phyloP scores from a whole-genome alignment of 331 rosid genomes.

The Prunus yedoensis region DNA sequence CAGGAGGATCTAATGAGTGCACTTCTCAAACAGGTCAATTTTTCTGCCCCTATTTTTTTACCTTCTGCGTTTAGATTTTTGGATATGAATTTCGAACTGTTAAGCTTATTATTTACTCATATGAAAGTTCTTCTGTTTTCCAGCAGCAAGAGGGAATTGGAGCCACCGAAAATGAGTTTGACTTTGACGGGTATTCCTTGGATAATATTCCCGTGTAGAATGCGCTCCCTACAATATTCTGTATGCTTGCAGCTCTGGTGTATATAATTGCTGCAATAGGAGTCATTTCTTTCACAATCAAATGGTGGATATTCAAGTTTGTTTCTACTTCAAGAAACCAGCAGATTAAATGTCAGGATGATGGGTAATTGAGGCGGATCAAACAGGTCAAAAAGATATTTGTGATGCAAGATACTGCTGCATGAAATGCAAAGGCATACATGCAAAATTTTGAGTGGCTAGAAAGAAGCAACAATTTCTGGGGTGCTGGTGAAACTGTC shows the following conservation, averaged over 20 bases:
- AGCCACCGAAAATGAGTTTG: constrained; percentile 68
- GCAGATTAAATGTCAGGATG: constrained; percentile 27
- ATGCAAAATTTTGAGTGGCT: constrained; percentile 51
- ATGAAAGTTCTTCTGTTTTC: constrained; percentile 14
- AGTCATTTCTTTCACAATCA: constrained; percentile 42
- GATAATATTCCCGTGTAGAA: constrained; percentile 82
- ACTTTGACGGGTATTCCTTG: constrained; percentile 80
- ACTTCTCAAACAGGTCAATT: constrained; percentile 81
- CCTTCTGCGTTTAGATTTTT: background rate
- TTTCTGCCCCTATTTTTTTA: background rate
- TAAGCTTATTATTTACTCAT: background rate
- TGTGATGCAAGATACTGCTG: constrained; percentile 27
- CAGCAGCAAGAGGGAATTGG: constrained; percentile 80
- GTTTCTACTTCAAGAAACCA: constrained; percentile 34
- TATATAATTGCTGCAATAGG: constrained; percentile 57
- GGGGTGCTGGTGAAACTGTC: constrained; percentile 29
- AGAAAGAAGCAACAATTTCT: constrained; percentile 27
- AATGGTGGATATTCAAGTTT: constrained; percentile 30
- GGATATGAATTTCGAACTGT: background rate
- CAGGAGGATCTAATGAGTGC: constrained; percentile 96
- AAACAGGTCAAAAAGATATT: constrained; percentile 3
- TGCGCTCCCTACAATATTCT: constrained; percentile 25
- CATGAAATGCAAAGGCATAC: constrained; percentile 54
- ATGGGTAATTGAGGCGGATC: constrained; percentile 30
- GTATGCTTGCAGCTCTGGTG: constrained; percentile 53